Evolutionary conservation across 1,284 basidiomycete species (phyloP).

Genomic region (Macrocybe sp.): DNA sequence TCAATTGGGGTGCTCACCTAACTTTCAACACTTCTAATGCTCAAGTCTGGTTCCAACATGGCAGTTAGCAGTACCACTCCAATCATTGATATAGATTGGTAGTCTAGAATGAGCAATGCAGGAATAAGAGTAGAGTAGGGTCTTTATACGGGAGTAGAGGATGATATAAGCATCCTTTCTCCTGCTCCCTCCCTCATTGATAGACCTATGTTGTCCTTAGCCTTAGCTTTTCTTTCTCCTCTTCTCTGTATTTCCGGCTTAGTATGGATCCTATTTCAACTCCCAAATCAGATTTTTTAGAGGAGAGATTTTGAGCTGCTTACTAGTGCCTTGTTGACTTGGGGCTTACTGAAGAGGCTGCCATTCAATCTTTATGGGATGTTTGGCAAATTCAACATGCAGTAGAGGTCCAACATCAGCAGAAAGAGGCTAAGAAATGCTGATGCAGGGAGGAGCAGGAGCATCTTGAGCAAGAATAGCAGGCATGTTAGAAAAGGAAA

Average conservation of each 20-base stretch:
- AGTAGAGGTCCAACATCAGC: background rate
- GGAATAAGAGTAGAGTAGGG: too few relatives aligned
- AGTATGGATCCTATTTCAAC: slow-evolving; percentile 11
- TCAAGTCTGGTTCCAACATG: too few relatives aligned
- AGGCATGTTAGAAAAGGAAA: background rate
- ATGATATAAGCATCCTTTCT: too few relatives aligned
- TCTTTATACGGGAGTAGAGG: too few relatives aligned
- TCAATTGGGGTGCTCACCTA: too few relatives aligned
- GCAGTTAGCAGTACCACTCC: too few relatives aligned
- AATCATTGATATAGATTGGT: too few relatives aligned
- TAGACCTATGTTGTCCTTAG: too few relatives aligned
- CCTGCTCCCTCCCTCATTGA: too few relatives aligned
- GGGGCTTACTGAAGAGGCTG: background rate
- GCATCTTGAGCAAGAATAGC: background rate
- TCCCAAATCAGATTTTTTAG: background rate
- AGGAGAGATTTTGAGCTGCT: background rate
- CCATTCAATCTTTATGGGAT: background rate
- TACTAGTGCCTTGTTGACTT: background rate
- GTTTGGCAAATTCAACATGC: background rate
- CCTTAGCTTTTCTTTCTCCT: too few relatives aligned
- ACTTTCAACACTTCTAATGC: too few relatives aligned
- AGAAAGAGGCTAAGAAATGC: background rate
- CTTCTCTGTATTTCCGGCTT: background rate
- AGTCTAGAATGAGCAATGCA: too few relatives aligned
- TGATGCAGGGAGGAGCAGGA: background rate